These are phyloP conservation scores for Coffea humblotiana DNA, from an alignment of 305 asterid species.

Conservation along the genomic window DNA sequence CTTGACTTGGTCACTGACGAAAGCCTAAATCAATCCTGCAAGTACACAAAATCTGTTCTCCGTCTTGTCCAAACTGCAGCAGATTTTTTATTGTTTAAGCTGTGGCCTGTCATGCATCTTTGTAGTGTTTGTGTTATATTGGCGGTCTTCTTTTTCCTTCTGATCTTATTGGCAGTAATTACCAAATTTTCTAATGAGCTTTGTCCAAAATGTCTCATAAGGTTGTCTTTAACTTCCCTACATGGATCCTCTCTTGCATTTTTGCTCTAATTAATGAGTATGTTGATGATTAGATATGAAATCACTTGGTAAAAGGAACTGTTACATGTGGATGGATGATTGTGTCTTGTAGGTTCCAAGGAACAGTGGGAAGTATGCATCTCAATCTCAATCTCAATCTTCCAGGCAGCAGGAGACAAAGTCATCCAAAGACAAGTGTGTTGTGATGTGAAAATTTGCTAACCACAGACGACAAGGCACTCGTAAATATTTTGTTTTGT, in stretches of 20 bases:
- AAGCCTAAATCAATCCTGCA: background rate
- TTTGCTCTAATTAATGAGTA: background rate
- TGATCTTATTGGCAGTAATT: background rate
- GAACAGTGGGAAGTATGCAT: constrained; percentile 34
- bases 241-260: background rate
- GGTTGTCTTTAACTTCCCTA: background rate
- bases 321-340: background rate
- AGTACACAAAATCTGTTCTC: background rate
- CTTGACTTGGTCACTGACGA: background rate
- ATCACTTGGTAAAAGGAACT: background rate
- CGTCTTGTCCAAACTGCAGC: background rate
- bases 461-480: background rate
- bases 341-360: constrained; percentile 56
- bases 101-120: background rate
- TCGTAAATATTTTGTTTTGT: constrained; percentile 1
- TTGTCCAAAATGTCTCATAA: background rate
- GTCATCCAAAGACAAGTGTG: constrained; percentile 67
- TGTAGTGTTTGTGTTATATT: background rate
- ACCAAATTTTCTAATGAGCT: background rate
- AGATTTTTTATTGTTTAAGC: background rate
- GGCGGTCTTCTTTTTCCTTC: background rate
- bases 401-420: constrained; percentile 65
- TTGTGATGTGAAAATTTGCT: constrained; percentile 49
- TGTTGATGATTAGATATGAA: background rate
- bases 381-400: constrained; percentile 38